Evolutionary conservation across 2,329 filamentous ascomycete species (phyloP), one percentile per base, ranked within the genome.

Genomic region (Diplodia intermedia): DNA sequence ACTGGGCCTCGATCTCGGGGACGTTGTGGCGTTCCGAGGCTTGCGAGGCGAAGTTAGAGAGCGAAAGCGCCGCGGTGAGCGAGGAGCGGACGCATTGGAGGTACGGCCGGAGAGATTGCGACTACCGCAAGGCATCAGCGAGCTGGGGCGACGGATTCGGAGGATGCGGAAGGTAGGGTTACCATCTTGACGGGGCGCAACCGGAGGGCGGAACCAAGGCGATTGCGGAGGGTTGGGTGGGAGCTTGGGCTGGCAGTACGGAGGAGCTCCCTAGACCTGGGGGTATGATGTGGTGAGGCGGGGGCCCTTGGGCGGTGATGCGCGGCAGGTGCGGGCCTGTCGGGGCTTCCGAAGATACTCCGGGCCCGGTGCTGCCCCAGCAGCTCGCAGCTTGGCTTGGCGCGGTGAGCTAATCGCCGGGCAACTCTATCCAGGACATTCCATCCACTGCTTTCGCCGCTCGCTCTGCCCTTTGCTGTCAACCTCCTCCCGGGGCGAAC

Each of bases 21-120:
- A 98, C 94, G 85, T 99, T 99, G 84, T 98, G 95, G 74, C 95
- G 87, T 85, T 99, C 96, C 67, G 94, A 92, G 55, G 92, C 93
- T 83, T 99, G 95, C 61, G 94, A 98, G 71, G 95, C 94, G 82
- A 99, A 99, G 86, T 99, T 96, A 80, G 93, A 94, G 69, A 97
- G 88, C 69, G 93, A 94, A 73, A 99, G 90, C 72, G 95, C 94
- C 72, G 94, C 93, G 50, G 94, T 98, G 77, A 99, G 87, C 77
- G 92, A 97, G 78, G 92, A 94, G 76, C 95, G 92, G 76, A 98
- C 95, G 81, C 92, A 96, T 85, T 97, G 93, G 74, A 97, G 91
- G 83, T 98, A 97, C 68, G 94, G 94, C 71, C 94, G 92, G 78
- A 98, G 88, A 72, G 94, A 97, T 93, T 97, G 94, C 79, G 94